Evolutionary conservation across 768 basidiomycete species (phyloP), one percentile per base, ranked within the genome.

Genomic region (Pleurotus platypus): DNA sequence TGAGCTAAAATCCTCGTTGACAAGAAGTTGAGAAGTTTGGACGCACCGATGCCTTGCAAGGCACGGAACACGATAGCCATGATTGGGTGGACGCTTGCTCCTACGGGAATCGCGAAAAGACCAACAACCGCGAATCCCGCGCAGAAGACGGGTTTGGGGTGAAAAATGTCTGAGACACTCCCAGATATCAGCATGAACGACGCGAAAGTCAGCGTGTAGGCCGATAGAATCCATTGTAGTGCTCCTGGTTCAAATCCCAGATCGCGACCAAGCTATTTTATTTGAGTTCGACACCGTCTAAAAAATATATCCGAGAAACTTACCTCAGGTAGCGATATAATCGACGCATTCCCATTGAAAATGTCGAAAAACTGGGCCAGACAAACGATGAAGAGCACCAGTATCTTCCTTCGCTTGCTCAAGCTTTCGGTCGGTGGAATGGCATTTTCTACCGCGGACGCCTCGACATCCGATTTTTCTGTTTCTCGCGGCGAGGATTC

Each of bases 151-250:
- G 60, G 60, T 46, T 61, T 61, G 4, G 60, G 60, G 45, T 58
- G 58, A 24, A 46, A 55, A 13, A 59, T 58, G 70, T 58, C 57
- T 74, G 67, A 51, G 30, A 51, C 27, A 7, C 24, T 51, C 22
- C 49, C 49, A 18, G 49, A 27, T 16, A 51, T 51, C 49, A 51
- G 16, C n/a, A 73, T 63, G 54, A 79, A 72, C 1, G 78, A 69
- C 9, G 79, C 74, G 63, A 79, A 81, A 1, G 69, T 73, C 13
- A 71, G 58, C 38, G 77, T 69, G 59, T 72, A 79, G 11, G 75
- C 77, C 43, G 74, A 72, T 22, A 77, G 62, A 3, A 78, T 56
- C 78, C 79, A 80, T 27, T 27, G 30, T 6, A 51, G 30, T 5
- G n/a, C 49, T 7, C n/a, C 49, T 13, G 49, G 49, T 16, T 16